Evolutionary conservation across 208 protist genomes (phyloP), one percentile per base, ranked within the genome.

Genomic region (Trypanosoma mega): DNA sequence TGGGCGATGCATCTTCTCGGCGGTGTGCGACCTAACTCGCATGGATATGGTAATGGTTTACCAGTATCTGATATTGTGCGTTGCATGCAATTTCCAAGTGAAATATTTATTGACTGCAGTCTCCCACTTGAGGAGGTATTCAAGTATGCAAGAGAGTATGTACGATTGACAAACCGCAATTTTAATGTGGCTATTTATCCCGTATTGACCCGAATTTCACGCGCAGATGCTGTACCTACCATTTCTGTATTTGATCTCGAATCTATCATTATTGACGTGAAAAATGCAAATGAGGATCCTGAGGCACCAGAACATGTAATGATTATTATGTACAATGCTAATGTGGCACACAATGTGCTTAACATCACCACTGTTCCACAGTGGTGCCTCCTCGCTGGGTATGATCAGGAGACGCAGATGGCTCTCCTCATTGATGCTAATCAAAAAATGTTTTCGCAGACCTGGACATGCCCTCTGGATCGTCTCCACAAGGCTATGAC

Each of bases 241-340:
- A 92, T 93, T 57, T 93, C 89, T 41, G 78, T 93, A 24, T 93
- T 93, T 46, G 89, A 93, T 41, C 64, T 96, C 18, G 80, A 93
- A 63, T 82, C 83, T 26, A 87, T 96, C 57, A 63, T 96, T 44
- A 72, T 88, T 44, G 77, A 84, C 41, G 86, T 92, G 34, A 80
- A 78, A 58, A 68, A 76, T 41, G 78, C 79, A 33, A 94, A 94
- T 66, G 63, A 80, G 29, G 84, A 92, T 63, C 63, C 74, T 12
- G 84, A 94, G 58, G 55, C 39, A 6, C 87, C 87, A 20, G 61
- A 73, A 54, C 77, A 92, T 60, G 74, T 96, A 36, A 93, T 93
- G 86, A 57, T 92, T 45, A 86, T 93, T 61, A 90, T 91, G 84
- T 96, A 93, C 76, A 90, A 96, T 69, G 84, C 86, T 18, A 76